Evolutionary conservation across 139 green algal species (phyloP).

Genomic region (Tetraselmis striata): DNA sequence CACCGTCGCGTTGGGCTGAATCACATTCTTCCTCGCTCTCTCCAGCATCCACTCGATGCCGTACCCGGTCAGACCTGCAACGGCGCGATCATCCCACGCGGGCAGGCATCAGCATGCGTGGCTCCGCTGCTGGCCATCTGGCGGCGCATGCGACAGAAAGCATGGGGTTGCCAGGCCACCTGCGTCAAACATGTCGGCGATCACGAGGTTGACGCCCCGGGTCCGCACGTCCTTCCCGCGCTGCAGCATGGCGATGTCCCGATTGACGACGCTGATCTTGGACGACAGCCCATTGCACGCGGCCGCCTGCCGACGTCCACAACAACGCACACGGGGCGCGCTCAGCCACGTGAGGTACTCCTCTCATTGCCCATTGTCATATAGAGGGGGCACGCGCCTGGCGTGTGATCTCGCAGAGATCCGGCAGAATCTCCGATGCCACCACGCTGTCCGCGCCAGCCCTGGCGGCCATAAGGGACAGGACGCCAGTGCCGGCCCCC

Average conservation of each 20-base stretch:
- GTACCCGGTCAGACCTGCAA: background rate
- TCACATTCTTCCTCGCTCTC: slow-evolving; percentile 36
- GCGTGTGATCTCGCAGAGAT: background rate
- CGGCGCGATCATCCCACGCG: background rate
- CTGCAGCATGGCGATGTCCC: slow-evolving; percentile 21
- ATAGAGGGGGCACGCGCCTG: background rate
- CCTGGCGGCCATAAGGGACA: slow-evolving; percentile 24
- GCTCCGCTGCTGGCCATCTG: no score
- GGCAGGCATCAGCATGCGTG: no score
- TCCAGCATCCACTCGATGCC: slow-evolving; percentile 36
- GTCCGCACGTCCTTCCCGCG: slow-evolving; percentile 38
- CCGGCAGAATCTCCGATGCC: background rate
- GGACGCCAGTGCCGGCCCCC: slow-evolving; percentile 28
- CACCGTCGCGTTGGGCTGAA: slow-evolving; percentile 39
- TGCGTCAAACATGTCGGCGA: slow-evolving; percentile 38
- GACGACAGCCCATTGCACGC: slow-evolving; percentile 10
- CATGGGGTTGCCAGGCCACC: no score
- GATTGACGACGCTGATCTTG: slow-evolving; percentile 18
- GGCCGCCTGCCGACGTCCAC: slow-evolving; percentile 9
- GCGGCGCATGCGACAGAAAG: no score
- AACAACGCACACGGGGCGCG: background rate
- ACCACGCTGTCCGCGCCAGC: slow-evolving; percentile 20
- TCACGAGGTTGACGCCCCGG: slow-evolving; percentile 57
- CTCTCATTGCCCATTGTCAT: background rate
- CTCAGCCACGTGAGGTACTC: background rate